Conservation (phyloP, 495 filamentous ascomycete species). For the Neurospora sp. region DNA sequence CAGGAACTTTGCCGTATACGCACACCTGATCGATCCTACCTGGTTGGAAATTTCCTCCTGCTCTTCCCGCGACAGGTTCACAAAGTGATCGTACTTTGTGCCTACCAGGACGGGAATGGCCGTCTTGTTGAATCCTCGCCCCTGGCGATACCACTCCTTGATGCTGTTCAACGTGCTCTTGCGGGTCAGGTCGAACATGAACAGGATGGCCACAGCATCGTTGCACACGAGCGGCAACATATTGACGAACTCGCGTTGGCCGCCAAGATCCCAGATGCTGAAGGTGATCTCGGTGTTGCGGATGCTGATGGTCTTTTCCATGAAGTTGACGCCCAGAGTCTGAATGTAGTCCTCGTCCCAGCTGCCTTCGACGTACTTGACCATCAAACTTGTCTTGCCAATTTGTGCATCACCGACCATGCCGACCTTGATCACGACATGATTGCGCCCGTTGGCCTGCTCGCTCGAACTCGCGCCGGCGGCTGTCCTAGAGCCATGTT, state of each 20-base stretch:
- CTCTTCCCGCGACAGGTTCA: constrained; percentile 93
- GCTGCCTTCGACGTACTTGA: constrained; percentile 97
- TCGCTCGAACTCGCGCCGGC: constrained; percentile 30
- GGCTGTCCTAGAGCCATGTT: constrained; percentile 25
- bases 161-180: constrained; percentile 98
- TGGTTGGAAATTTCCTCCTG: constrained; percentile 97
- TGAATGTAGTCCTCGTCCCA: constrained; percentile 99
- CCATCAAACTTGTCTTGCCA: constrained; percentile 97
- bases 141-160: constrained; percentile 99
- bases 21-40: constrained; percentile 31
- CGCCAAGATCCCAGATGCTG: constrained; percentile 97
- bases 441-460: constrained; percentile 54
- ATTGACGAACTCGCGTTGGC: constrained; percentile 97
- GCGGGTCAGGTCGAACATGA: constrained; percentile 97
- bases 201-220: constrained; percentile 93
- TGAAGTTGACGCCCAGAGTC: constrained; percentile 97
- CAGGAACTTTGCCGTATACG: background rate
- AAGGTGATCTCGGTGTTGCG: constrained; percentile 99
- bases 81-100: constrained; percentile 98
- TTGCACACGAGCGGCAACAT: constrained; percentile 99
- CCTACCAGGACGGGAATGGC: constrained; percentile 94
- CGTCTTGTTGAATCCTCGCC: constrained; percentile 97
- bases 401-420: constrained; percentile 99
- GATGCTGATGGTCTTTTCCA: constrained; percentile 99
- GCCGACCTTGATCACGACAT: constrained; percentile 97